Evolutionary conservation across 2,329 filamentous ascomycete genomes (phyloP).

Genomic region (Laburnicola sp.): DNA sequence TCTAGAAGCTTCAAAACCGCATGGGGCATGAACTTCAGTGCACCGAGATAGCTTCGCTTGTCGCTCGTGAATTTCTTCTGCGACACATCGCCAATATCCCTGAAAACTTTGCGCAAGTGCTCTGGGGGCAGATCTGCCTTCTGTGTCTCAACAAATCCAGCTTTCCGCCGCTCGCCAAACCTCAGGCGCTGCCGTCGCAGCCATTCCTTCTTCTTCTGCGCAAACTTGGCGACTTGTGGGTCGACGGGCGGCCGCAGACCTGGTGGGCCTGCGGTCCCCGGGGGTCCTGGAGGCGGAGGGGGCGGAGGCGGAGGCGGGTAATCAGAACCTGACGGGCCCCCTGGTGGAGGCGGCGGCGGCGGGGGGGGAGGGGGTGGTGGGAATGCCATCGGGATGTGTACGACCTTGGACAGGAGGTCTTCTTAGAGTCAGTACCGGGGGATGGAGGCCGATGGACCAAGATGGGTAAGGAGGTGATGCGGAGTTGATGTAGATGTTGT

Average conservation of each 20-base stretch:
- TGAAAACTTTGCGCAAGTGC: conserved; percentile 96
- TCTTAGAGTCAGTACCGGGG: background rate
- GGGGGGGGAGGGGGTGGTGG: conserved; percentile 46
- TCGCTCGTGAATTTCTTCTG: conserved; percentile 99
- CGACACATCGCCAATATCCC: conserved; percentile 97
- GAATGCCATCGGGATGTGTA: conserved; percentile 26
- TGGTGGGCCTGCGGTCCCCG: conserved; percentile 59
- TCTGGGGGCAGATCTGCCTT: conserved; percentile 99
- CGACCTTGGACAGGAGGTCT: background rate
- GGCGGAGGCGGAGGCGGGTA: conserved; percentile 60
- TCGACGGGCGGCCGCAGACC: conserved; percentile 75
- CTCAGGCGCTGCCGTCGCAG: conserved; percentile 85
- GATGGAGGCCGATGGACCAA: background rate
- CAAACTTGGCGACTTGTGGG: conserved; percentile 88
- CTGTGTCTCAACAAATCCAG: conserved; percentile 94
- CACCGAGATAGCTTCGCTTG: conserved; percentile 96
- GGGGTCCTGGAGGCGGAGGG: conserved; percentile 54
- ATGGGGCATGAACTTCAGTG: conserved; percentile 98
- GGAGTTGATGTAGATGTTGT: background rate
- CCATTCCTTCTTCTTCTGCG: conserved; percentile 99
- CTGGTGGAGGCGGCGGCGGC: conserved; percentile 49
- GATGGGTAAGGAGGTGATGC: background rate
- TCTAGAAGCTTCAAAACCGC: conserved; percentile 95
- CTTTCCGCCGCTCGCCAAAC: conserved; percentile 96
- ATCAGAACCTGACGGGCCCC: conserved; percentile 28